phyloP scores from a whole-genome alignment of 495 filamentous ascomycete species.

The Cercophora sp. region DNA sequence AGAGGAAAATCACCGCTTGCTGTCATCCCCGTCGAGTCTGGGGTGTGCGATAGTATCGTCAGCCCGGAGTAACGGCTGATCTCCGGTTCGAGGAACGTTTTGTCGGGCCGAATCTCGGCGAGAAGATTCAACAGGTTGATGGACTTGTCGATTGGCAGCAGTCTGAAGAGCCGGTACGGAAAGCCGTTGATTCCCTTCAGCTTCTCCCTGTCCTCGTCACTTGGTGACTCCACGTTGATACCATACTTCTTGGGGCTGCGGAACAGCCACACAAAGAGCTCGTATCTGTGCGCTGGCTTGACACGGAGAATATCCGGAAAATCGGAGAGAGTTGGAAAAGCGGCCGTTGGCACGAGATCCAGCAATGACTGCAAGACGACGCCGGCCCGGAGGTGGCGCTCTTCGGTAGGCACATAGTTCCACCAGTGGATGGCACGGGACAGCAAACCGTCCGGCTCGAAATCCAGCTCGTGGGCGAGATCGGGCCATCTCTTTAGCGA shows the following conservation, averaged over 20 bases:
- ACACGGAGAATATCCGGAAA: not conserved
- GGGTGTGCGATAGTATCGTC: not conserved
- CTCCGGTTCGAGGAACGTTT: not conserved
- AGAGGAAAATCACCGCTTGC: not conserved
- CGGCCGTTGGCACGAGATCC: not conserved
- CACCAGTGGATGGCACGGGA: slow-evolving; percentile 1
- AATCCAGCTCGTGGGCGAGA: slow-evolving; percentile 1
- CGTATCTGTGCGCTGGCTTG: not conserved
- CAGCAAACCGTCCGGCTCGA: not conserved
- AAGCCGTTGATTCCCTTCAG: slow-evolving; percentile 8
- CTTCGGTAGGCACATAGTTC: not conserved
- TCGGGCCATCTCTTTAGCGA: slow-evolving; percentile 8
- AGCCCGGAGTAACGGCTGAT: not conserved
- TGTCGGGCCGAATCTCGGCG: not conserved
- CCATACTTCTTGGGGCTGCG: slow-evolving; percentile 4
- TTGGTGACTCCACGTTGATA: slow-evolving; percentile 8
- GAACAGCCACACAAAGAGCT: slow-evolving; percentile 5
- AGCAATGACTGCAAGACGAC: not conserved
- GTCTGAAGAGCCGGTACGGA: slow-evolving; percentile 4
- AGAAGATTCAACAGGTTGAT: not conserved
- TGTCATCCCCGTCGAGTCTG: not conserved
- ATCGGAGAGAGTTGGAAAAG: not conserved
- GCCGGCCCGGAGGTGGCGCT: not conserved
- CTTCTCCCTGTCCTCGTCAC: slow-evolving; percentile 2
- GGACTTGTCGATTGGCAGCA: not conserved